These are phyloP conservation scores for Parathielavia hyrcaniae DNA, from an alignment of 495 filamentous ascomycete species.

Conservation along the genomic window DNA sequence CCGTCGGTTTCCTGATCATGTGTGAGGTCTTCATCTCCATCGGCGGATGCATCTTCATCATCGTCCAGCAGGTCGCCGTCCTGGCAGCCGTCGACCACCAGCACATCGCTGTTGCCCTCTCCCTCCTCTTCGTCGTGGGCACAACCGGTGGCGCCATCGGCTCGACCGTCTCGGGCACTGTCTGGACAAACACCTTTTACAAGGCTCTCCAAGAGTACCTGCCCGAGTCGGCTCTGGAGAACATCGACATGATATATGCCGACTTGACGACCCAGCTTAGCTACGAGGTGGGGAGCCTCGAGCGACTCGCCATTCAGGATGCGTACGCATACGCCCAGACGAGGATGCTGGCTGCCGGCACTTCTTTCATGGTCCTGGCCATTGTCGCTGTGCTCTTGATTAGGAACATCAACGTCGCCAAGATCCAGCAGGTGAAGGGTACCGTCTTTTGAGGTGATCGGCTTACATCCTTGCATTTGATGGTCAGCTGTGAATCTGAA, in stretches of 20 bases:
- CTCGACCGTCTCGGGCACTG: constrained; percentile 50
- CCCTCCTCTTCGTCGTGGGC: constrained; percentile 58
- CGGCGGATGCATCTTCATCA: constrained; percentile 51
- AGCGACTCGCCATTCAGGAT: constrained; percentile 45
- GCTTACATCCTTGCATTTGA: too few relatives aligned
- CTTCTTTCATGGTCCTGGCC: constrained; percentile 43
- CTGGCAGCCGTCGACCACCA: constrained; percentile 61
- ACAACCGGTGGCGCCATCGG: constrained; percentile 62
- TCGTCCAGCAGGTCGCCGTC: constrained; percentile 57
- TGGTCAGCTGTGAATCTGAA: too few relatives aligned
- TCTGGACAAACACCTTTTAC: constrained; percentile 59
- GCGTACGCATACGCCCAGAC: constrained; percentile 53
- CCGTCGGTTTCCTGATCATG: constrained; percentile 62
- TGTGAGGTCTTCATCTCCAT: constrained; percentile 75
- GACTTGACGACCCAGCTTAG: constrained; percentile 44
- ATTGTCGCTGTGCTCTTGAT: constrained; percentile 43
- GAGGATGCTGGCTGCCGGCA: constrained; percentile 49
- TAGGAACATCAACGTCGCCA: constrained; percentile 50
- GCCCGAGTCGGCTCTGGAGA: constrained; percentile 44
- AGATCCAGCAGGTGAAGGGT: constrained; percentile 36
- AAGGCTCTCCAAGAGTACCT: constrained; percentile 47
- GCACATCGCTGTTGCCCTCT: constrained; percentile 57
- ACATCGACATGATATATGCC: constrained; percentile 47
- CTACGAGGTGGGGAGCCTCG: constrained; percentile 45
- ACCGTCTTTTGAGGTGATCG: constrained; percentile 13